Percentiles rank a stretch among this genome's conserved stretches.
phyloP scores from a whole-genome alignment of 352 stramenopile genomes.

The Globisporangium carolinianum region DNA sequence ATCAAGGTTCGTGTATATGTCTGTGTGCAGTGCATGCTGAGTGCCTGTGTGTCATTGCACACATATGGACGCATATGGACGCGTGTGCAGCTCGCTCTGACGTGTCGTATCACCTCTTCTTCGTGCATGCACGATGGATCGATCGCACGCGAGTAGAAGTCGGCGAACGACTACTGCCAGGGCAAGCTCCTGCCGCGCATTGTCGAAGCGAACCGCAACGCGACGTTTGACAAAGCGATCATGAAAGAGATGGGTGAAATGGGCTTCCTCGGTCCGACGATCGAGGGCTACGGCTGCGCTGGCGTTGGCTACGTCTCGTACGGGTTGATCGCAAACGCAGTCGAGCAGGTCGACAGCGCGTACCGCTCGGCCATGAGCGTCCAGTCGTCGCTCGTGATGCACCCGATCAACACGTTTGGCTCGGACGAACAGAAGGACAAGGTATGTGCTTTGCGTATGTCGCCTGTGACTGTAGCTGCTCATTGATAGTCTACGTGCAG shows the following conservation, averaged over 20 bases:
- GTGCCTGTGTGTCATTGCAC: not conserved
- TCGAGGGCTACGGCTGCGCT: slow-evolving; percentile 93
- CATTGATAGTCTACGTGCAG: no score
- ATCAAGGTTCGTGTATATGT: slow-evolving; percentile 61
- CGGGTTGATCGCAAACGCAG: slow-evolving; percentile 94
- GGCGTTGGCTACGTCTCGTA: slow-evolving; percentile 96
- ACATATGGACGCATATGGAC: not conserved
- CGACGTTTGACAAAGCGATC: slow-evolving; percentile 91
- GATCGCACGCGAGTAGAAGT: slow-evolving; percentile 51
- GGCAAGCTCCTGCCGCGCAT: slow-evolving; percentile 91
- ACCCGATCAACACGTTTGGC: slow-evolving; percentile 97
- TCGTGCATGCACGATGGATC: no score
- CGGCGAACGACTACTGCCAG: slow-evolving; percentile 91
- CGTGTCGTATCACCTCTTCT: no score
- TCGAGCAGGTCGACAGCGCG: slow-evolving; percentile 94
- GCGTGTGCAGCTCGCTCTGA: no score
- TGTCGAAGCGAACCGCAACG: slow-evolving; percentile 92
- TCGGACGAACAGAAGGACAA: slow-evolving; percentile 95
- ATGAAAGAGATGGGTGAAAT: slow-evolving; percentile 94
- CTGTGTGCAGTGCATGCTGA: not conserved
- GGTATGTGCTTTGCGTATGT: slow-evolving; percentile 16
- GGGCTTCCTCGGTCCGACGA: slow-evolving; percentile 92
- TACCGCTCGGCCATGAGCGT: slow-evolving; percentile 98
- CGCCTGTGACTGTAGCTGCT: no score
- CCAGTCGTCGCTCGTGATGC: slow-evolving; percentile 97